Evolutionary conservation across 257 asterid genomes (phyloP), one percentile per base, ranked within the genome.

Genomic region (Plectranthus barbatus): DNA sequence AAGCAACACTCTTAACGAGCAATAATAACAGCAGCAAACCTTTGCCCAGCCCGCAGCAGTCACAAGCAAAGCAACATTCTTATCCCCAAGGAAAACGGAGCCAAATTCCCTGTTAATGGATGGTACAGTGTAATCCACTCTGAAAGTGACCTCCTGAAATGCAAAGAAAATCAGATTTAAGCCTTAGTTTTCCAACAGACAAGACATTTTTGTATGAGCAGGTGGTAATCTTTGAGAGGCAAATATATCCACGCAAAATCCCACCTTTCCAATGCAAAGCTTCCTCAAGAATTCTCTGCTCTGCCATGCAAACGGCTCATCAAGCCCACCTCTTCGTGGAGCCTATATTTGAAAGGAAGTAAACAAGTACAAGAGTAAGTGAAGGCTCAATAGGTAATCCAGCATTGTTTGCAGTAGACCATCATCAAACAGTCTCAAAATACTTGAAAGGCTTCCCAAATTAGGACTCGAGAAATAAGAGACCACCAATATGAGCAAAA

Each of bases 231-330:
- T 9, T 59, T 67, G 0, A 10, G 13, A 56, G 40, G 39, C 20
- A 60, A 69, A 17, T 36, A 47, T 47, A 36, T 17, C 29, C 47
- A 26, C 50, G 37, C 65, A 42, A 29, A 70, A 55, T 26, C 62
- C 33, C 60, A 93, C 99, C 96, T 93, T 89, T 47, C 99, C 99
- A 24, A 93, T 82, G 52, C 96, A 87, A 58, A 81, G 94, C 79
- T 87, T 90, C 83, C 99, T 78, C 60, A 93, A 79, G 77, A 65
- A 90, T 62, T 93, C 99, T 71, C 88, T 79, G 79, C 99, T 90
- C 49, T 83, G 85, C 99, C 99, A 93, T 65, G 99, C 99, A 86
- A 87, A 93, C 33, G 99, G 90, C 76, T 93, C 97, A 67, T 93
- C 99, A 44, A 73, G 15, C 5, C 94, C 87, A 58, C 96, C 95